These are phyloP conservation scores for Fusarium vanettenii DNA, from an alignment of 2,329 filamentous ascomycete species.

Conservation along the genomic window DNA sequence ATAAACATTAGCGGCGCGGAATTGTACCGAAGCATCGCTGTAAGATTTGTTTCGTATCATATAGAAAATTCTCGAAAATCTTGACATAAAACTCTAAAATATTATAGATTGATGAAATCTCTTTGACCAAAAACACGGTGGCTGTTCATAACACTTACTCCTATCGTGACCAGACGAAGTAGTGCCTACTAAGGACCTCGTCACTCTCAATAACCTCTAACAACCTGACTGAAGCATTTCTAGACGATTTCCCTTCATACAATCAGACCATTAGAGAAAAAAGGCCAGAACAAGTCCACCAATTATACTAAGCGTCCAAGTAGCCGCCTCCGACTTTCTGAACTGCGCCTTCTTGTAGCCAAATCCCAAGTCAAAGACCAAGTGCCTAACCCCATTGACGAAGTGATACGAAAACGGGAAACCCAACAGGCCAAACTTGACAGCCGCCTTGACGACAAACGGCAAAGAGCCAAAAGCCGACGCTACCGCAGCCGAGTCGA, in stretches of 20 bases:
- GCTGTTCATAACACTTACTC: not conserved
- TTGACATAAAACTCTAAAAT: not conserved
- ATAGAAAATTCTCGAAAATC: not conserved
- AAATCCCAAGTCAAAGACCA: conserved; percentile 26
- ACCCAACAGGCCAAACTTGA: conserved; percentile 23
- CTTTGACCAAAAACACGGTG: not conserved
- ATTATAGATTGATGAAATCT: not conserved
- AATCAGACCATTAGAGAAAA: not conserved
- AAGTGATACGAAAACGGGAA: conserved; percentile 27
- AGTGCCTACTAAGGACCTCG: not conserved
- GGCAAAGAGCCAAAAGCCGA: conserved; percentile 15
- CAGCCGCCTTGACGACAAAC: not conserved
- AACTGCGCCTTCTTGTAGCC: conserved; percentile 27
- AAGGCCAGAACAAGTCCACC: conserved; percentile 14
- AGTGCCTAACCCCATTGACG: conserved; percentile 20
- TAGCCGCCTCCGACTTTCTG: conserved; percentile 16
- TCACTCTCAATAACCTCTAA: not conserved
- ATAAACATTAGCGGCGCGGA: not conserved
- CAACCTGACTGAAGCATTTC: not conserved
- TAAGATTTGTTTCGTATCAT: not conserved
- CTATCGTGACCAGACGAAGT: not conserved
- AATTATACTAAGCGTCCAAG: conserved; percentile 14
- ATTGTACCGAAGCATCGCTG: not conserved
- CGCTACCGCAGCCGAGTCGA: conserved; percentile 5
- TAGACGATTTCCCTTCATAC: not conserved